A percentile compares a stretch with the other conserved stretches of the same genome.
Evolutionary conservation across 2,329 filamentous ascomycete genomes (phyloP).

Genomic region (Fusarium sp.): DNA sequence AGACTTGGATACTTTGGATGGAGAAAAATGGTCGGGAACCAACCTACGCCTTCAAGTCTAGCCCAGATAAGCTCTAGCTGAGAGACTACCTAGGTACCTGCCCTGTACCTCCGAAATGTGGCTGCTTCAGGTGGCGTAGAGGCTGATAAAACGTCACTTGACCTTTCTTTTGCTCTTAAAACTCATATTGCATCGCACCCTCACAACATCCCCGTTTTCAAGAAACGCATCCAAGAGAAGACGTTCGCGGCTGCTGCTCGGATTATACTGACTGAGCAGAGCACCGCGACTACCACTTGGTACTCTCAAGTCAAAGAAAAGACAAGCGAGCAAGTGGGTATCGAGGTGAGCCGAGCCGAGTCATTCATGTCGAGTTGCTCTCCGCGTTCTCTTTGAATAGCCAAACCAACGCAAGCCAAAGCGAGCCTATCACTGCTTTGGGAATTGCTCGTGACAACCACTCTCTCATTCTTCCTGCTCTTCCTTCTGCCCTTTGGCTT

Average conservation of each 20-base stretch:
- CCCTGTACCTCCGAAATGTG: conserved; percentile 11
- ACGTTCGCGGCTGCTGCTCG: conserved; percentile 23
- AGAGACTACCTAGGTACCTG: not conserved
- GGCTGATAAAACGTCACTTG: conserved; percentile 22
- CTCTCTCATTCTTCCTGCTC: conserved; percentile 30
- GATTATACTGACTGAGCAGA: conserved; percentile 9
- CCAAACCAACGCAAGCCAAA: conserved; percentile 25
- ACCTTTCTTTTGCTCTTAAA: conserved; percentile 34
- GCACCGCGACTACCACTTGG: conserved; percentile 22
- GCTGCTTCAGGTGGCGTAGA: conserved; percentile 21
- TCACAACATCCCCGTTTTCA: conserved; percentile 23
- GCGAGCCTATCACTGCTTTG: conserved; percentile 38
- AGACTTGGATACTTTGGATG: conserved; percentile 4
- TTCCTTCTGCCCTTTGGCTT: conserved; percentile 23
- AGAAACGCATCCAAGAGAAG: conserved; percentile 22
- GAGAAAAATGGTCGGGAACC: conserved; percentile 17
- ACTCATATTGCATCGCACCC: conserved; percentile 28
- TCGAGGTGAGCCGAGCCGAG: conserved; percentile 47
- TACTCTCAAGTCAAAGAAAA: conserved; percentile 26
- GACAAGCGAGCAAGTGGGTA: conserved; percentile 40
- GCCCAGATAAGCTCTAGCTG: conserved; percentile 13
- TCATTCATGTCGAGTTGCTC: conserved; percentile 47
- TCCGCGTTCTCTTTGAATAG: conserved; percentile 38
- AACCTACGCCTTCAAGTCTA: conserved; percentile 19
- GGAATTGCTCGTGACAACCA: conserved; percentile 48